Evolutionary conservation across 202 grass and related monocot genomes (phyloP).

Genomic region (Panicum virgatum): DNA sequence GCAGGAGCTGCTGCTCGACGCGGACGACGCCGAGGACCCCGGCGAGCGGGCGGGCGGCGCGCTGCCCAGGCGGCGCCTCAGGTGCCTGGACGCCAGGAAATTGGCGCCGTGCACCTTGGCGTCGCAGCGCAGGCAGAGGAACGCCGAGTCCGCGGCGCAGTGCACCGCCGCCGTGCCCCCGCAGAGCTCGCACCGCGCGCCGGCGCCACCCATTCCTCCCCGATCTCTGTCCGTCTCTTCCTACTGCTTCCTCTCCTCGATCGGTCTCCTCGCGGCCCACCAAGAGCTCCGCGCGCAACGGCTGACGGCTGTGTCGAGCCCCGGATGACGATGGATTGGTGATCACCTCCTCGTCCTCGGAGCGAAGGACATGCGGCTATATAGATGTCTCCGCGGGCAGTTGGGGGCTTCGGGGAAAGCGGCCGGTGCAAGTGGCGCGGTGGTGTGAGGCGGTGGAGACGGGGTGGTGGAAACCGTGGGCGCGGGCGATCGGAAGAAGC

Average conservation of each 20-base stretch:
- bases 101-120: conserved; percentile 87
- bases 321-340: background rate
- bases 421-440: background rate
- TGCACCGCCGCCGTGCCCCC: conserved; percentile 61
- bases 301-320: background rate
- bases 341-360: too few species aligned
- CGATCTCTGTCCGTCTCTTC: background rate
- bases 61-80: conserved; percentile 43
- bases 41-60: background rate
- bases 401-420: background rate
- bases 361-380: background rate
- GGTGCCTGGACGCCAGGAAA: conserved; percentile 86
- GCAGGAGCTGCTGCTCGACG: conserved; percentile 39
- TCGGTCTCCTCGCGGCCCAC: background rate
- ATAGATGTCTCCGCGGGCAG: background rate
- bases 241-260: background rate
- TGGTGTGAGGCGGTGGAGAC: too few species aligned
- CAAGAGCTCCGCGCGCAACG: background rate
- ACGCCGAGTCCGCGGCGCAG: conserved; percentile 83
- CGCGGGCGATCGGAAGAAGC: background rate
- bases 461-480: conserved; percentile 3
- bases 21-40: conserved; percentile 21
- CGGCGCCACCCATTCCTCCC: background rate
- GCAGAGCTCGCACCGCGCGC: conserved; percentile 64
- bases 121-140: conserved; percentile 80